Conservation (phyloP, 1,139 yeast species). For the Petasospora rhodanensis region DNA sequence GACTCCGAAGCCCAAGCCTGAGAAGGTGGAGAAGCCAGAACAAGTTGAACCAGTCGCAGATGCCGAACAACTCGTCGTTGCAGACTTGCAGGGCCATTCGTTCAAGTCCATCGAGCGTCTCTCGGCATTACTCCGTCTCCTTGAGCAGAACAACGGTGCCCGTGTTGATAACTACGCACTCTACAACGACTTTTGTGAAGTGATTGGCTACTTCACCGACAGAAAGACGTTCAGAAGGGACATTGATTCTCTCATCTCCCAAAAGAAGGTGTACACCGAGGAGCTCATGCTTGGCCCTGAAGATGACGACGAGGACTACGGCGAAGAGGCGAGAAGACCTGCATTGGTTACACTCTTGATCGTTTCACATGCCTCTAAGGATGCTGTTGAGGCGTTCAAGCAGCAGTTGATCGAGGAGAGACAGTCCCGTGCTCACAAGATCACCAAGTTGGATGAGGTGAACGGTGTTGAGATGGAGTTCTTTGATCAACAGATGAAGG, state of each 20-base stretch:
- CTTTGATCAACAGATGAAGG: conserved; percentile 22
- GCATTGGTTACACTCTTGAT: conserved; percentile 12
- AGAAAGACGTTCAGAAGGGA: conserved; percentile 29
- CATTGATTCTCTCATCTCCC: conserved; percentile 22
- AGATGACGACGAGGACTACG: conserved; percentile 4
- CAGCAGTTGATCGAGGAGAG: conserved; percentile 3
- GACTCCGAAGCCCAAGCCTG: neutral
- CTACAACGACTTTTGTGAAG: conserved; percentile 22
- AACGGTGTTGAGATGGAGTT: conserved; percentile 21
- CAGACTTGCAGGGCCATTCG: conserved; percentile 24
- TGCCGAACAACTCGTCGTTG: conserved; percentile 10
- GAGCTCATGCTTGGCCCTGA: conserved; percentile 3
- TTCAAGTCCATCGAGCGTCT: conserved; percentile 32
- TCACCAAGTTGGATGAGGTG: conserved; percentile 14
- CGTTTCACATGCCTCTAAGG: conserved; percentile 10
- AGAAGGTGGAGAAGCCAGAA: neutral
- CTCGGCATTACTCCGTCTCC: conserved; percentile 26
- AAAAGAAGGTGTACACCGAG: conserved; percentile 21
- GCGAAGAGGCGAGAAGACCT: neutral
- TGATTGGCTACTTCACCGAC: conserved; percentile 28
- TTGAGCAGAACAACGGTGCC: conserved; percentile 31
- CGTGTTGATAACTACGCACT: conserved; percentile 28
- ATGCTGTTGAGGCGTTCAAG: conserved; percentile 10
- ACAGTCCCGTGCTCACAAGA: conserved; percentile 1
- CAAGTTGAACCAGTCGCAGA: conserved; percentile 1